These are phyloP conservation scores for Chenopodium quinoa DNA, from an alignment of 148 eudicot genomes.

Conservation along the genomic window DNA sequence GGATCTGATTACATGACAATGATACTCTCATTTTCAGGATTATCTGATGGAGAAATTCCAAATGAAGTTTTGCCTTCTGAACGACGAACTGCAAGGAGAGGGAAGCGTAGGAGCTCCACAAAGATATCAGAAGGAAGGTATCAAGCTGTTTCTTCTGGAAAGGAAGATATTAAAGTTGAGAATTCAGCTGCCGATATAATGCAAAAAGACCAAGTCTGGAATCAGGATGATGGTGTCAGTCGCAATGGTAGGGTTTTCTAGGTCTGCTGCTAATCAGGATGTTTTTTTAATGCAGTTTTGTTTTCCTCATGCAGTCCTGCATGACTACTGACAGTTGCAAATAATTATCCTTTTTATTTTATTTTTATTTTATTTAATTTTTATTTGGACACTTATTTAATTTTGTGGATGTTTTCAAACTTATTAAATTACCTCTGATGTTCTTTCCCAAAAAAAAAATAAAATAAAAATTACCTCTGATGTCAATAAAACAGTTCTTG, in stretches of 20 bases:
- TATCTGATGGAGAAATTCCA: constrained; percentile 35
- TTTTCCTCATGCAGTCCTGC: constrained; percentile 9
- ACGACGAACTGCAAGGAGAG: constrained; percentile 54
- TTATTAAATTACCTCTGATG: not conserved
- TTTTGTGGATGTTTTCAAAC: not conserved
- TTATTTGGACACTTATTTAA: not conserved
- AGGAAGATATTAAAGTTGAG: constrained; percentile 43
- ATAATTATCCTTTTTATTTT: not conserved
- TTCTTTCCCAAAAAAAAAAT: too few relatives aligned
- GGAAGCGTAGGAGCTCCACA: constrained; percentile 55
- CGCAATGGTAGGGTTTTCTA: constrained; percentile 25
- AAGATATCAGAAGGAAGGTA: constrained; percentile 44
- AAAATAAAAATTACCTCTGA: not conserved
- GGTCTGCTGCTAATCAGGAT: not conserved
- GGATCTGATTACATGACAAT: not conserved
- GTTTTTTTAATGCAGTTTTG: not conserved
- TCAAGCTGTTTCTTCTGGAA: constrained; percentile 41
- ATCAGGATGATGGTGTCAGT: constrained; percentile 31
- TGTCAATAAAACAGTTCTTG: not conserved
- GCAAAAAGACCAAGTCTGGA: constrained; percentile 27
- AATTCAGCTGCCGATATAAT: constrained; percentile 16
- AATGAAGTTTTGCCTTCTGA: constrained; percentile 42
- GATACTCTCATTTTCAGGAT: constrained; percentile 38
- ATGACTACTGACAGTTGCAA: not conserved
- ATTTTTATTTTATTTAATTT: too few relatives aligned